Evolutionary conservation across 768 basidiomycete genomes (phyloP), one percentile per base, ranked within the genome.

Genomic region (Collybia nuda): DNA sequence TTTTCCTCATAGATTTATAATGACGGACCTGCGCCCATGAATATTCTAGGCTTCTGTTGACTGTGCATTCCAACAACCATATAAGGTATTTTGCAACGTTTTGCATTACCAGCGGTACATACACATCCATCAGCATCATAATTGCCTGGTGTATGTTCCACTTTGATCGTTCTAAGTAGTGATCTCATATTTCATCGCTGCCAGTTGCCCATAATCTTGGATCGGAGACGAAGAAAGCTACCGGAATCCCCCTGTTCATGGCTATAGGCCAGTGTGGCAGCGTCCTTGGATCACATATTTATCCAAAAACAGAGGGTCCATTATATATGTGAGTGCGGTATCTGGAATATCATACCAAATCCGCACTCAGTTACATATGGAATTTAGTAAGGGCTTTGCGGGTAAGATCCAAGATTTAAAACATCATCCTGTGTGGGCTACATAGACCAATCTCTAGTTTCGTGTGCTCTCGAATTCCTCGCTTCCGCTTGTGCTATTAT

Each of bases 201-300:
- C 15, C 49, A 88, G 84, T 78, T 55, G 79, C 85, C 3, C 86
- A 88, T 58, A 90, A 89, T 57, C 74, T 88, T 7, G 87, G 86
- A 2, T 88, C 87, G 0, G 88, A 90, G 57, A 82, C 84, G 0
- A 88, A 90, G 65, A 82, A 80, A 47, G 87, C 88, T 0, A 80
- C 86, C 0, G 87, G 88, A 0, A 84, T 88, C 23, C 86, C 86
- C 7, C 75, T 86, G 67, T 88, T 88, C 62, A 88, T 88, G 82
- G 78, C 85, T 7, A 88, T 90, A 24, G 88, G 88, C 1, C 88
- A 90, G 61, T 81, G 86, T 45, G 88, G 87, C 11, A 86, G 86
- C 52, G 68, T 88, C 43, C 71, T 88, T 17, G 87, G 86, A 14
- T 78, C 86, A 0, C 85, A 88, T 49, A 69, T 90, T 12, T 89